These are phyloP conservation scores for Plantago rigida DNA, from an alignment of 305 asterid species.

Conservation along the genomic window DNA sequence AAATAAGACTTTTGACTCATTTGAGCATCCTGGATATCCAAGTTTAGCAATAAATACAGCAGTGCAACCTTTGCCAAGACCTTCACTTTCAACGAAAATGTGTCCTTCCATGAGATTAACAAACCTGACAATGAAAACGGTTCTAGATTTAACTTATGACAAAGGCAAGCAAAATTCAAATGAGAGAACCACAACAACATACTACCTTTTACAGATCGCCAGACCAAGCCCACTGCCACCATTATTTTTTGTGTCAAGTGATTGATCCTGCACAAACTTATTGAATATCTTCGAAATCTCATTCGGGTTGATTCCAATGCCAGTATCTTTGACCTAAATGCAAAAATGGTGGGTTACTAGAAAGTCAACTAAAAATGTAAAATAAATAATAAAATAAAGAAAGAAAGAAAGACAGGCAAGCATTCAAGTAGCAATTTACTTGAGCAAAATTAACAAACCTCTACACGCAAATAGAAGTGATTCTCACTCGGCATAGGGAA, in stretches of 20 bases:
- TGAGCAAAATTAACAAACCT: conserved; percentile 43
- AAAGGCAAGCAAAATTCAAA: neutral
- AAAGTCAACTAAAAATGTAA: too few species aligned
- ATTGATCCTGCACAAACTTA: conserved; percentile 77
- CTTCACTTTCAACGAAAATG: conserved; percentile 93
- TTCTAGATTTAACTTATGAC: conserved; percentile 6
- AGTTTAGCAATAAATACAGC: conserved; percentile 72
- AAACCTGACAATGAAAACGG: conserved; percentile 45
- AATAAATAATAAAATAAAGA: neutral
- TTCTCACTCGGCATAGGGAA: conserved; percentile 62
- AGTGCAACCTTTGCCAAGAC: conserved; percentile 80
- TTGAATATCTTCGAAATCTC: conserved; percentile 78
- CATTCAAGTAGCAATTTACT: conserved; percentile 10
- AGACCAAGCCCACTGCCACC: conserved; percentile 95
- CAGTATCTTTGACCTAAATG: conserved; percentile 85
- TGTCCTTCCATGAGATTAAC: conserved; percentile 96
- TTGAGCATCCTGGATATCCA: conserved; percentile 56
- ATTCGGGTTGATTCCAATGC: conserved; percentile 73
- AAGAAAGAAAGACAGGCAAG: conserved; percentile 3
- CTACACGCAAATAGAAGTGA: conserved; percentile 78
- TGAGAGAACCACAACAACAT: conserved; percentile 8
- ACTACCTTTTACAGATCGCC: conserved; percentile 82
- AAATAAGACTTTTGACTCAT: conserved; percentile 48
- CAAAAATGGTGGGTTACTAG: neutral
- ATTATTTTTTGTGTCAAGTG: conserved; percentile 52